phyloP scores from a whole-genome alignment of 768 basidiomycete species.

The Kwoniella dejecticola region DNA sequence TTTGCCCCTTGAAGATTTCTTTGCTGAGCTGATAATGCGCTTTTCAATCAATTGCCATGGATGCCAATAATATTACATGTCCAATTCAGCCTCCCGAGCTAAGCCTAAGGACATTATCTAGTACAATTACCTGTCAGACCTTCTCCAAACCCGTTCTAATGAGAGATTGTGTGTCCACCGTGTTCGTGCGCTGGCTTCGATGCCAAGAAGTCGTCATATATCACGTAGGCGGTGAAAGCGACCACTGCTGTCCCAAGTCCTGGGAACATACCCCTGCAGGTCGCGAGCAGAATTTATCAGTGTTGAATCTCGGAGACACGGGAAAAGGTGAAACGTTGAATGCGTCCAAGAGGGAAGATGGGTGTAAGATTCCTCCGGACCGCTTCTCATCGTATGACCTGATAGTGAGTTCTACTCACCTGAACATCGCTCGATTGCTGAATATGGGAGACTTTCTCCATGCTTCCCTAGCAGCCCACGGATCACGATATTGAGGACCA shows the following conservation, averaged over 20 bases:
- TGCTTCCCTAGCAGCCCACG: slow-evolving; percentile 90
- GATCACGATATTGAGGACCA: slow-evolving; percentile 69
- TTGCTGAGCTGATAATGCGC: no score
- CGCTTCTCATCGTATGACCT: not conserved
- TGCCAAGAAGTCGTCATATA: slow-evolving; percentile 68
- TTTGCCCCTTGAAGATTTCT: no score
- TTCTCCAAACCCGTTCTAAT: not conserved
- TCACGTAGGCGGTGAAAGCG: slow-evolving; percentile 87
- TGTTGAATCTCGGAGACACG: no score
- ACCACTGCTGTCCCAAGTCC: slow-evolving; percentile 91
- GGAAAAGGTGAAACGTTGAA: no score
- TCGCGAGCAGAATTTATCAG: no score
- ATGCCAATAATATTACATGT: no score
- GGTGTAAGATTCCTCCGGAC: not conserved
- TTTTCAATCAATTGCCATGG: no score
- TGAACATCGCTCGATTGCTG: slow-evolving; percentile 80
- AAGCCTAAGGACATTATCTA: no score
- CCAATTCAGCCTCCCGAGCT: no score
- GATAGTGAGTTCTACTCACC: slow-evolving; percentile 31
- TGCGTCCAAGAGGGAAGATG: no score
- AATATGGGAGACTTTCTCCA: slow-evolving; percentile 92
- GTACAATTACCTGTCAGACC: no score
- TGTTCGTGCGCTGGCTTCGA: slow-evolving; percentile 37
- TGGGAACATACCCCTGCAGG: slow-evolving; percentile 79
- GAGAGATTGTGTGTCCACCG: slow-evolving; percentile 15